These are phyloP conservation scores for Suillus subaureus DNA, from an alignment of 768 basidiomycete species.

Conservation along the genomic window DNA sequence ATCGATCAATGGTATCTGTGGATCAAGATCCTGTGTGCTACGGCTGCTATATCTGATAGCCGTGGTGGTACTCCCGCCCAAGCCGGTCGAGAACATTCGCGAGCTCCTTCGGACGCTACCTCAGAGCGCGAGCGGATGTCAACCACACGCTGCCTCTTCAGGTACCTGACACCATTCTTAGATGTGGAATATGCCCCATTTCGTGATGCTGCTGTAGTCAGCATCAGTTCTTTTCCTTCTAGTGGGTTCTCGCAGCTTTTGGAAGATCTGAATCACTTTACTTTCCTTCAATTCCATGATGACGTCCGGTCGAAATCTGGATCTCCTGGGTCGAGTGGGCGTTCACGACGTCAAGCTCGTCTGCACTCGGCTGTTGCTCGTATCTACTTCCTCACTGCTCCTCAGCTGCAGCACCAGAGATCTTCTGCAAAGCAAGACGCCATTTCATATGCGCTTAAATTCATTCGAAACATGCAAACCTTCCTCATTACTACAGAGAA, in stretches of 20 bases:
- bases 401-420: slow-evolving; percentile 69
- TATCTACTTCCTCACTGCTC: slow-evolving; percentile 86
- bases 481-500: slow-evolving; percentile 75
- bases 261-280: slow-evolving; percentile 80
- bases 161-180: slow-evolving; percentile 84
- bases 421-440: slow-evolving; percentile 71
- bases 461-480: slow-evolving; percentile 78
- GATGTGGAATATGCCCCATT: slow-evolving; percentile 84
- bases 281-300: slow-evolving; percentile 84
- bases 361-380: slow-evolving; percentile 86
- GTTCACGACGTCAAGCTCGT: slow-evolving; percentile 73
- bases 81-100: slow-evolving; percentile 63
- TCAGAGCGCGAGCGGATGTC: slow-evolving; percentile 82
- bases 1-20: slow-evolving; percentile 84
- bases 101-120: slow-evolving; percentile 70
- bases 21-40: slow-evolving; percentile 86
- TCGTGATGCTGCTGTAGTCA: slow-evolving; percentile 83
- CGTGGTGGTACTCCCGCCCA: slow-evolving; percentile 58
- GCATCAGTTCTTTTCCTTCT: slow-evolving; percentile 85
- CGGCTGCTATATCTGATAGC: slow-evolving; percentile 66
- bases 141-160: slow-evolving; percentile 82
- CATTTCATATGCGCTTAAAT: slow-evolving; percentile 80
- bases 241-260: slow-evolving; percentile 77
- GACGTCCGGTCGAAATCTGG: slow-evolving; percentile 53
- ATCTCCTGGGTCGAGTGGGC: slow-evolving; percentile 47